Evolutionary conservation across 139 green algal genomes (phyloP), one percentile per base, ranked within the genome.

Genomic region (Chlamydomonas asymmetrica): DNA sequence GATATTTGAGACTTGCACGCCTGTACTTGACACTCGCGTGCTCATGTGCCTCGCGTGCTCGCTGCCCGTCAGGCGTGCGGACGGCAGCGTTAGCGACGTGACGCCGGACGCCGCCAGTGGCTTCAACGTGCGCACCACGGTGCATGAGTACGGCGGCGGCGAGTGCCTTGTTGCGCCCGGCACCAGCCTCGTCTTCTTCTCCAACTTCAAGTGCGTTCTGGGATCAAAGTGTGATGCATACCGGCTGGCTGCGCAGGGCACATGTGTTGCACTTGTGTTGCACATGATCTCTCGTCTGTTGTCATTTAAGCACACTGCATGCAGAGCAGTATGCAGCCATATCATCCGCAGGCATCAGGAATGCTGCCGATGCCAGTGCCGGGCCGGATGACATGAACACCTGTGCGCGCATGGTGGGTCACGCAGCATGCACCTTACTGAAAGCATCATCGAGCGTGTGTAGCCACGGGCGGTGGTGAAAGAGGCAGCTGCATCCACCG

Each of bases 121-220:
- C 39, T 83, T 93, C 59, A 92, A 93, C 72, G 88, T 93, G 39
- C 84, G 90, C 37, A 95, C 89, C 0, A 81, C 83, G 1, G 91
- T 95, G 73, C 89, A 93, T 45, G 83, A 91, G 79, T 93, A 91
- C 60, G 82, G 84, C 34, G 90, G 91, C 27, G 88, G 82, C n/a
- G 82, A 88, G 0, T 52, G 76, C 16, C 18, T 92, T 18, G 61
- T 69, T 4, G 76, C 68, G 4, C 61, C 64, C n/a, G 62, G 48
- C 25, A n/a, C n/a, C n/a, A n/a, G n/a, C n/a, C 66, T 43, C 0
- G 71, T 88, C 5, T 88, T 87, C 74, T 96, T 91, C 71, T 85
- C 77, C 45, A 95, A 96, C 78, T 93, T 93, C 75, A 85, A 71
- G 80, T 77, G 54, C 8, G 68, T 40, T 4, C 8, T 22, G 5